phyloP scores from a whole-genome alignment of 495 filamentous ascomycete genomes.

The Hypoxylon intermedium region DNA sequence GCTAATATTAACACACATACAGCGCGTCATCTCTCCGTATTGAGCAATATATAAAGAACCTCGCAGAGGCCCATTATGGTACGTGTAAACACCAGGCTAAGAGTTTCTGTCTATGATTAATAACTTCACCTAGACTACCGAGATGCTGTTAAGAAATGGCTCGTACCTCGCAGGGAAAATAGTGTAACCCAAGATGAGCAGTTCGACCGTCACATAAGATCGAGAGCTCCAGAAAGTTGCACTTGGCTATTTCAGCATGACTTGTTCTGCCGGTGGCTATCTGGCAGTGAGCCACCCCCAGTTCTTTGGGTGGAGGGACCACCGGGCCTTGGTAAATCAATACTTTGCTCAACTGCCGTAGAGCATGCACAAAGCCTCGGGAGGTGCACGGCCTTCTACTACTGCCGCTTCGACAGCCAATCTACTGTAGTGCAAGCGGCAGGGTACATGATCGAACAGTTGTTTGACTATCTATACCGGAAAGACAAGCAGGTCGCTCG shows the following conservation, averaged over 20 bases:
- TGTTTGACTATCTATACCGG: neutral
- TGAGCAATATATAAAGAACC: neutral
- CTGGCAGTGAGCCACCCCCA: neutral
- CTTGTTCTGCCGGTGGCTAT: neutral
- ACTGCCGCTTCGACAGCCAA: neutral
- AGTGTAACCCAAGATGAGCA: neutral
- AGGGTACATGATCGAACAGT: neutral
- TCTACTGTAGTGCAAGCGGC: neutral
- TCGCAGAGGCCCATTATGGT: neutral
- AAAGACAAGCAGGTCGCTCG: neutral
- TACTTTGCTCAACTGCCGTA: slow-evolving; percentile 2
- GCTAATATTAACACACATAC: neutral
- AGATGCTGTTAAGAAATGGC: neutral
- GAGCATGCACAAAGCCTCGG: neutral
- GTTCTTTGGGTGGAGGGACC: slow-evolving; percentile 1
- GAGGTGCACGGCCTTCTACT: neutral
- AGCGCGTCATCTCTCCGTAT: neutral
- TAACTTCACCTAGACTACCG: neutral
- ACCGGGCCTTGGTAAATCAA: neutral
- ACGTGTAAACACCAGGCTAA: neutral
- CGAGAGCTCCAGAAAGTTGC: neutral
- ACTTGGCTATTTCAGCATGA: neutral
- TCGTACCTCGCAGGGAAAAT: neutral
- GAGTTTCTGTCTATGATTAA: neutral
- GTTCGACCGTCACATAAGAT: neutral